Conservation (phyloP, 352 stramenopile species). For the Pythium brassicae region DNA sequence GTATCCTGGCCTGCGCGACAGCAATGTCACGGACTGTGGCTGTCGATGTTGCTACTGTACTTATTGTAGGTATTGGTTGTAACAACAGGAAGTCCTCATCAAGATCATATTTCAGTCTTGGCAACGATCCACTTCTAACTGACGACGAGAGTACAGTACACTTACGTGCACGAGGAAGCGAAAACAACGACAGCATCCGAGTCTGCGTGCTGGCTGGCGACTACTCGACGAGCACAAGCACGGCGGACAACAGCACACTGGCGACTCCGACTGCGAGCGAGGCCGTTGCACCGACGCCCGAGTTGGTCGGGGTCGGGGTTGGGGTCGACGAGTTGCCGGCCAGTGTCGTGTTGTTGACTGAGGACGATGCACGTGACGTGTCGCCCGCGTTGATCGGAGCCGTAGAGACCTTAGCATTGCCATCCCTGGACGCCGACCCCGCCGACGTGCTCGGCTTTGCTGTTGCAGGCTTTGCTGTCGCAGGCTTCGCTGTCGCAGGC, state of each 20-base stretch:
- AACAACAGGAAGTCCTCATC: no score
- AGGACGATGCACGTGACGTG: not conserved
- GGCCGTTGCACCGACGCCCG: not conserved
- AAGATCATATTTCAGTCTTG: no score
- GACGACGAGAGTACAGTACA: no score
- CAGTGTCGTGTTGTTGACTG: not conserved
- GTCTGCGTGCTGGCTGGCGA: no score
- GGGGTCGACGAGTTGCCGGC: not conserved
- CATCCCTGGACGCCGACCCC: slow-evolving; percentile 1
- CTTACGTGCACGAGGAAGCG: no score
- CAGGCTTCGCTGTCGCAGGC: not conserved
- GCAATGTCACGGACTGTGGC: no score
- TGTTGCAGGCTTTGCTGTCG: not conserved
- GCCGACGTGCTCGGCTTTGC: not conserved
- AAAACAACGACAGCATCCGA: no score
- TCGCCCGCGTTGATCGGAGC: not conserved
- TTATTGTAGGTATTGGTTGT: no score
- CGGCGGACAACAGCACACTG: not conserved
- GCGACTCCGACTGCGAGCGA: slow-evolving; percentile 1
- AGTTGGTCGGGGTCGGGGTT: not conserved
- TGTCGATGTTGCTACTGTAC: no score
- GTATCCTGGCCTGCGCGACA: no score
- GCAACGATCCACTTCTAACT: no score
- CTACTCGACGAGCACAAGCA: slow-evolving; percentile 2
- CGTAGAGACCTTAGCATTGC: not conserved